These are phyloP conservation scores for Starmerella geochares DNA, from an alignment of 805 yeast species.

Conservation along the genomic window DNA sequence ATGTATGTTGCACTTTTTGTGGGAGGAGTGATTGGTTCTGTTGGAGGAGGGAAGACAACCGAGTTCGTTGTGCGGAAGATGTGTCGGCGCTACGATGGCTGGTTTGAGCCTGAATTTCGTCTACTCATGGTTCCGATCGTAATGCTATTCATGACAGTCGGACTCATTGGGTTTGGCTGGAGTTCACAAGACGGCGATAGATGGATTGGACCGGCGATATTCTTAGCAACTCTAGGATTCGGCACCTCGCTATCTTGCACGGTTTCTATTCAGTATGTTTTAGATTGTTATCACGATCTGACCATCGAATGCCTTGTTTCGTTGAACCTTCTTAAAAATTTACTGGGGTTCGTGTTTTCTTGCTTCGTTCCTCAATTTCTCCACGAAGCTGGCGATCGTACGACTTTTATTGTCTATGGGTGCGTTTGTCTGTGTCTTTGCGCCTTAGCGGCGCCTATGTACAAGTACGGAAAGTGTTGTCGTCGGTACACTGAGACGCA, in stretches of 20 bases:
- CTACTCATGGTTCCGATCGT: not conserved
- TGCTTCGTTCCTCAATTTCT: conserved; percentile 6
- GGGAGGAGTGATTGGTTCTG: not conserved
- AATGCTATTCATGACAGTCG: not conserved
- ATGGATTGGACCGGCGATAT: not conserved
- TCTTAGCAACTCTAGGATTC: not conserved
- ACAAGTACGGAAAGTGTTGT: not conserved
- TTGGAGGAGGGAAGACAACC: not conserved
- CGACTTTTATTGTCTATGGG: conserved; percentile 1
- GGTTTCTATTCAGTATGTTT: not conserved
- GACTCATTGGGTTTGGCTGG: conserved; percentile 4
- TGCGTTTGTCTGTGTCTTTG: not conserved
- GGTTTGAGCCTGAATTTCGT: conserved; percentile 8
- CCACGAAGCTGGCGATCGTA: not conserved
- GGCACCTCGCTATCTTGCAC: conserved; percentile 5
- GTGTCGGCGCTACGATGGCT: not conserved
- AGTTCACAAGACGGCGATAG: not conserved
- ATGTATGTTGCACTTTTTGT: not conserved
- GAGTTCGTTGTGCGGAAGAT: not conserved
- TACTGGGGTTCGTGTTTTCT: not conserved
- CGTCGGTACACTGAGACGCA: not conserved
- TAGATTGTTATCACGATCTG: conserved; percentile 1
- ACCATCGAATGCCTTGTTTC: conserved; percentile 1
- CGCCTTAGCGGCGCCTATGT: not conserved
- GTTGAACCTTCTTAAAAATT: not conserved